Conservation (phyloP, 2,329 filamentous ascomycete species). For the Colletotrichum endophyticum region DNA sequence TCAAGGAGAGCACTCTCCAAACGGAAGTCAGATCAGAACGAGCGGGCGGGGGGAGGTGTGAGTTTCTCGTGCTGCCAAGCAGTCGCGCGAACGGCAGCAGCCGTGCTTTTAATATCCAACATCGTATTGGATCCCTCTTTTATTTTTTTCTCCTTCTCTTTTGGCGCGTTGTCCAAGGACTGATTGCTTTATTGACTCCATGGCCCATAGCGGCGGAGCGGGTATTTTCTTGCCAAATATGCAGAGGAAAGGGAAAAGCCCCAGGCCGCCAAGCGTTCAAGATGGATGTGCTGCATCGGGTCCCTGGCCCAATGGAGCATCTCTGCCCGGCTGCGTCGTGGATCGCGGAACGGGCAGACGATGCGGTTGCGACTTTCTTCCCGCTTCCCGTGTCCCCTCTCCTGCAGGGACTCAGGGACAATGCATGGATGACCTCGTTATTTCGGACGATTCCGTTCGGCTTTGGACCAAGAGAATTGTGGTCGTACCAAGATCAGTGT, state of each 20-base stretch:
- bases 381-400: neutral
- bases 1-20: neutral
- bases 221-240: neutral
- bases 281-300: conserved; percentile 6
- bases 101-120: neutral
- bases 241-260: neutral
- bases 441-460: neutral
- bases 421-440: neutral
- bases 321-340: neutral
- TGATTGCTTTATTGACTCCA: neutral
- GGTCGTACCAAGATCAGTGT: neutral
- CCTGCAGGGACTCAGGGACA: neutral
- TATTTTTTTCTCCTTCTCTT: neutral
- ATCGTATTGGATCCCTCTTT: neutral
- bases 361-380: neutral
- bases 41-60: neutral
- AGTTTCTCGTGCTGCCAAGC: neutral
- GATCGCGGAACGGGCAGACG: neutral
- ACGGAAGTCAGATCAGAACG: neutral
- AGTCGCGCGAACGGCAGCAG: neutral
- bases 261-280: neutral
- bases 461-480: neutral
- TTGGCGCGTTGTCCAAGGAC: neutral
- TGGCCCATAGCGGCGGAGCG: neutral
- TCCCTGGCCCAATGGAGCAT: conserved; percentile 8